Evolutionary conservation across 352 stramenopile genomes (phyloP).

Genomic region (Plasmopara halstedii): DNA sequence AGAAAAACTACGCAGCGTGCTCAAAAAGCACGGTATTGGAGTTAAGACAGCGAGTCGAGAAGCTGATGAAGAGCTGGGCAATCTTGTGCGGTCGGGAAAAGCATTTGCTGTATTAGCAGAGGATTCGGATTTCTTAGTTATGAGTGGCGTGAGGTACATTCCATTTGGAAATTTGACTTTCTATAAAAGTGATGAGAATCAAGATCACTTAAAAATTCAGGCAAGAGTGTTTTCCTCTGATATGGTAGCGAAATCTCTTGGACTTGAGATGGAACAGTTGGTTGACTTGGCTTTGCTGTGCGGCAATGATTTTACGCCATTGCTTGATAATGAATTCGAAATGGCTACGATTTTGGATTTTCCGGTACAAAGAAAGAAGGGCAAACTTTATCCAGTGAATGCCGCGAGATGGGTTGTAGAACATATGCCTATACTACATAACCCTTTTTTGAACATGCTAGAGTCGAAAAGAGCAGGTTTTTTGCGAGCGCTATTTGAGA

Average conservation of each 20-base stretch:
- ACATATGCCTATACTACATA: constrained; percentile 49
- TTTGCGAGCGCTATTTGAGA: constrained; percentile 46
- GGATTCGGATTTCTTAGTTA: constrained; percentile 88
- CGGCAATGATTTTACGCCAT: constrained; percentile 82
- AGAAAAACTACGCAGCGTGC: constrained; percentile 53
- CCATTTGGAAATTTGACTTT: constrained; percentile 44
- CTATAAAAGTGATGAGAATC: constrained; percentile 9
- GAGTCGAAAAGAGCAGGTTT: constrained; percentile 36
- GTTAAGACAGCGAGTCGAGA: constrained; percentile 56
- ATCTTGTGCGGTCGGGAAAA: constrained; percentile 42
- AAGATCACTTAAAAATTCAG: constrained; percentile 18
- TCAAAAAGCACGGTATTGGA: constrained; percentile 39
- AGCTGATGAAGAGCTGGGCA: constrained; percentile 68
- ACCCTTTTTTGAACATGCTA: constrained; percentile 42
- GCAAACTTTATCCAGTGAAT: constrained; percentile 35
- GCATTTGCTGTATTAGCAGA: constrained; percentile 65
- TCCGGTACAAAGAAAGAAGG: constrained; percentile 36
- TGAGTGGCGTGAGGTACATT: constrained; percentile 78
- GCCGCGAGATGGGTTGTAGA: constrained; percentile 48
- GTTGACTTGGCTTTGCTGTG: constrained; percentile 82
- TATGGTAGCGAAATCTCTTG: constrained; percentile 49
- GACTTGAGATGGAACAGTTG: constrained; percentile 56
- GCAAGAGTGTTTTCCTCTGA: constrained; percentile 71
- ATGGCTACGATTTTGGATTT: constrained; percentile 49
- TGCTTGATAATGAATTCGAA: constrained; percentile 55